Evolutionary conservation across 2,329 filamentous ascomycete genomes (phyloP).

Genomic region (Monilinia fructigena): DNA sequence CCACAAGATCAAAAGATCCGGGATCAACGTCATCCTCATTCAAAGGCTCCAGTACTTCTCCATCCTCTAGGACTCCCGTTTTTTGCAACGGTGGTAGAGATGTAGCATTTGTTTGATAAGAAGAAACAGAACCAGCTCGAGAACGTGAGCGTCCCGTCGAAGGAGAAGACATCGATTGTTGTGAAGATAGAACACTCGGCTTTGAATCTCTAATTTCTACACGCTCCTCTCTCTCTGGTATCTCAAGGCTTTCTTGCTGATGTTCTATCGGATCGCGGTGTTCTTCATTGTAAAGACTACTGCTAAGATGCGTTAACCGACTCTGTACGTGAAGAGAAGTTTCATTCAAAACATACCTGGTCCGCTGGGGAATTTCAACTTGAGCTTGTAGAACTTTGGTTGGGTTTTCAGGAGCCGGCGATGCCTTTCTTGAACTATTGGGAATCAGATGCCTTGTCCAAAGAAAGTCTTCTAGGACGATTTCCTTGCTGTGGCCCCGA

Average conservation of each 20-base stretch:
- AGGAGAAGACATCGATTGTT: slow-evolving; percentile 22
- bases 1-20: slow-evolving; percentile 53
- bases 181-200: slow-evolving; percentile 8
- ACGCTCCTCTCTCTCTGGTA: slow-evolving; percentile 12
- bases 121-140: slow-evolving; percentile 30
- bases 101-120: slow-evolving; percentile 36
- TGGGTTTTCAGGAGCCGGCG: neutral
- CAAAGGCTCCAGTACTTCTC: slow-evolving; percentile 50
- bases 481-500: slow-evolving; percentile 7
- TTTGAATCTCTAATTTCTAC: slow-evolving; percentile 18
- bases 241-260: neutral
- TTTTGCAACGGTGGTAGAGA: slow-evolving; percentile 37
- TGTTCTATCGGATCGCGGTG: slow-evolving; percentile 8
- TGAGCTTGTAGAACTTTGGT: slow-evolving; percentile 16
- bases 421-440: neutral
- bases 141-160: slow-evolving; percentile 32
- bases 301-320: slow-evolving; percentile 3
- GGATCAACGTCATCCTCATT: slow-evolving; percentile 51
- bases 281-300: slow-evolving; percentile 19
- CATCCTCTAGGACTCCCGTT: slow-evolving; percentile 42
- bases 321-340: neutral
- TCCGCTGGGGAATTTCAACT: slow-evolving; percentile 7
- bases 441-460: slow-evolving; percentile 9
- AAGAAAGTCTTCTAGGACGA: slow-evolving; percentile 8
- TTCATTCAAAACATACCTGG: slow-evolving; percentile 1